These are phyloP conservation scores for Ilex asprella DNA, from an alignment of 257 asterid genomes.

Conservation along the genomic window DNA sequence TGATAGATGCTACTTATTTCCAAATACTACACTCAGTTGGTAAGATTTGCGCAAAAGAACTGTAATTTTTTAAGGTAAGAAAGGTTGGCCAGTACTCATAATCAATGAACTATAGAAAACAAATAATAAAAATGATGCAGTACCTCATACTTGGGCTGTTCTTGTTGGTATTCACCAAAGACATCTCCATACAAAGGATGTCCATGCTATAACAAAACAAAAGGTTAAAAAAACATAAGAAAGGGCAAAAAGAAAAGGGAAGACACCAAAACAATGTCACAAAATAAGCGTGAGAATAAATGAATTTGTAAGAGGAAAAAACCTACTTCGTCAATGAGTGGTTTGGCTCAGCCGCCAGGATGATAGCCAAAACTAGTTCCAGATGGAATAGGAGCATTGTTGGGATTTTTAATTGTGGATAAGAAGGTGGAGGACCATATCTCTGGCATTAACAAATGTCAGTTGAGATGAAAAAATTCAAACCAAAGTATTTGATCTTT, in stretches of 20 bases:
- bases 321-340: constrained; percentile 90
- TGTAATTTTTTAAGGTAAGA: too few species aligned
- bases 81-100: too few species aligned
- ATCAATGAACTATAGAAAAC: too few species aligned
- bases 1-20: too few species aligned
- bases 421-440: constrained; percentile 97
- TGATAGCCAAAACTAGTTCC: constrained; percentile 96
- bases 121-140: too few species aligned
- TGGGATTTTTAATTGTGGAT: constrained; percentile 84
- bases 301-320: background rate
- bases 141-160: background rate
- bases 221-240: too few species aligned
- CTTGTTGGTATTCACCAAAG: background rate
- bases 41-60: too few species aligned
- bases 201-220: background rate
- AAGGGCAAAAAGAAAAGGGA: too few species aligned
- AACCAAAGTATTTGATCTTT: constrained; percentile 1
- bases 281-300: background rate
- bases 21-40: too few species aligned
- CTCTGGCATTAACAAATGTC: constrained; percentile 38
- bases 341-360: constrained; percentile 95
- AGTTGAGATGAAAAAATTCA: background rate
- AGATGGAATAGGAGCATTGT: constrained; percentile 87
- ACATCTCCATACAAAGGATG: background rate
- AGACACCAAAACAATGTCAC: background rate